Evolutionary conservation across 148 eudicot genomes (phyloP).

Genomic region (Hydrangea macrophylla): DNA sequence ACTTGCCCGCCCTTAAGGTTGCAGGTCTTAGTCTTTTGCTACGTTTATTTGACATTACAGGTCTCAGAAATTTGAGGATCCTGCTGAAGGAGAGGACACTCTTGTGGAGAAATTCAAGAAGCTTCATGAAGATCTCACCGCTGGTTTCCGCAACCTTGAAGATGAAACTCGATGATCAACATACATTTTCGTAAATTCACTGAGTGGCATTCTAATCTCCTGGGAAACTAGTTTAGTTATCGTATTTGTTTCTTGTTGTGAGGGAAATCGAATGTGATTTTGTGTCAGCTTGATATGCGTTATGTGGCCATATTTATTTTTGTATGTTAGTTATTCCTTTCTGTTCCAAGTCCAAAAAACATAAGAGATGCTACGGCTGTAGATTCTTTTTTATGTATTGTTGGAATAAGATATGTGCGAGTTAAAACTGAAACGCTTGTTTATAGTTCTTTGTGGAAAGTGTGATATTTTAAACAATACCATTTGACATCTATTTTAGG

Average conservation of each 20-base stretch:
- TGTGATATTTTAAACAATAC: too few species aligned
- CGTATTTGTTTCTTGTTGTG: background rate
- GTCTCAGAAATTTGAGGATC: constrained; percentile 92
- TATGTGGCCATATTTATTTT: background rate
- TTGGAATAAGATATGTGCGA: background rate
- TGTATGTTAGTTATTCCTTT: constrained; percentile 5
- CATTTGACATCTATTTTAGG: too few species aligned
- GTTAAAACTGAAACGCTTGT: too few species aligned
- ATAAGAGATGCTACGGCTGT: background rate
- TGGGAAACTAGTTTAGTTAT: background rate
- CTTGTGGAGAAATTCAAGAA: constrained; percentile 69
- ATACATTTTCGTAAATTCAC: background rate
- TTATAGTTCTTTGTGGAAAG: too few species aligned
- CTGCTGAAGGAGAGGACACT: constrained; percentile 82
- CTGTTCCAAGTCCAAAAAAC: background rate
- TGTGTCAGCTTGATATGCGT: background rate
- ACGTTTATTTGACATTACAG: constrained; percentile 27
- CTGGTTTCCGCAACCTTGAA: constrained; percentile 91
- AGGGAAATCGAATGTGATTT: background rate
- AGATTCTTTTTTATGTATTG: background rate
- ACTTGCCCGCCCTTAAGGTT: background rate
- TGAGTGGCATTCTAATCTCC: background rate
- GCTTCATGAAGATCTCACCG: constrained; percentile 67
- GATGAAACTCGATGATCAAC: constrained; percentile 69
- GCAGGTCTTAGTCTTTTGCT: background rate